Evolutionary conservation across 2,329 filamentous ascomycete genomes (phyloP), one percentile per base, ranked within the genome.

Genomic region (Cercospora canescens): DNA sequence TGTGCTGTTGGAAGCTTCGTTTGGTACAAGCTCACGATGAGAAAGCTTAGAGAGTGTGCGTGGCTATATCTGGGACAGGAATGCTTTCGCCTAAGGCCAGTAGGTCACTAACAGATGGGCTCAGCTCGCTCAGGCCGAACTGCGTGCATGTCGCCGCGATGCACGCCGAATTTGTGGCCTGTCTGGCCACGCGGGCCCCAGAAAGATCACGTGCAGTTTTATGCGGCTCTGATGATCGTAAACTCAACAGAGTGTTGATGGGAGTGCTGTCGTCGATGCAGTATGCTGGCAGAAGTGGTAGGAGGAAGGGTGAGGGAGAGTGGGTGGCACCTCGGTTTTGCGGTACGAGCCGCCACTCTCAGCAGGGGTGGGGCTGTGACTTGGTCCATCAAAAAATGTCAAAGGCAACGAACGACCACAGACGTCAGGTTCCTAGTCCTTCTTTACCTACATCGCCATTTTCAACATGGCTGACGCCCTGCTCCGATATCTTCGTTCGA

Each of bases 391-490:
- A 37, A 60, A 60, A 60, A 60, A 60, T 60, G 37, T 66, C 32
- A 35, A 41, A 50, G 30, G 50, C 45, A 56, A 24, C 52, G 30
- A 56, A 56, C 18, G 52, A 56, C 26, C 12, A n/a, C 12, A 28
- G 52, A 32, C 32, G 52, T 9, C 0, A 35, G 35, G 6, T 4
- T n/a, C 4, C n/a, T 34, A n/a, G 28, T 11, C 2, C 18, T 34
- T 2, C 2, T 9, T n/a, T 8, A 6, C n/a, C 12, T 56, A 8
- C 30, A 18, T 35, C n/a, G 32, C 52, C n/a, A 11, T 5, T 18
- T 32, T 9, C 63, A 73, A 69, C 5, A 83, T 83, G 81, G 72
- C 74, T 8, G 82, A 84, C 67, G 72, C 79, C 16, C 70, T 84
- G 7, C 56, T 83, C 11, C 64, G 59, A n/a, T 79, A 80, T 69